These are phyloP conservation scores for Cordia subcordata DNA, from an alignment of 257 asterid genomes.

Conservation along the genomic window DNA sequence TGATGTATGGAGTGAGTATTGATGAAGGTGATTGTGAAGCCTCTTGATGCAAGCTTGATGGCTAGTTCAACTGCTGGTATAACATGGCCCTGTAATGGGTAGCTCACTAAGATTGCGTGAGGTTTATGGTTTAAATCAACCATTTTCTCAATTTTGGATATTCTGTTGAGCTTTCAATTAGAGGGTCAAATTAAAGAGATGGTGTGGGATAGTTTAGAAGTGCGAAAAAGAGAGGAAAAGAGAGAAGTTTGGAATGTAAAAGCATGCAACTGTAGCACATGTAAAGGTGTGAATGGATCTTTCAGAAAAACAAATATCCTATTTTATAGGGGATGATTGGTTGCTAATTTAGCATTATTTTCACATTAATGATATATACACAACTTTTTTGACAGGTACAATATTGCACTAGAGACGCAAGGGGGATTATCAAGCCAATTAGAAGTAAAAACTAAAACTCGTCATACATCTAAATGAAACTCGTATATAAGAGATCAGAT, in stretches of 20 bases:
- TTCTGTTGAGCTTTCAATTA: too few species aligned
- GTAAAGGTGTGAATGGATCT: not conserved
- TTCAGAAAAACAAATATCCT: not conserved
- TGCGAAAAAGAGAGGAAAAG: not conserved
- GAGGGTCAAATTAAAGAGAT: too few species aligned
- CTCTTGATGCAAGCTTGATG: slow-evolving; percentile 36
- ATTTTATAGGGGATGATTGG: not conserved
- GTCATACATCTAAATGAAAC: too few species aligned
- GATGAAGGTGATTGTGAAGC: slow-evolving; percentile 47
- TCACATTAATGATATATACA: not conserved
- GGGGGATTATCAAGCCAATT: too few species aligned
- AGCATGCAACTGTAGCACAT: not conserved
- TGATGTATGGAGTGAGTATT: slow-evolving; percentile 36
- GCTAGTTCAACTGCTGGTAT: slow-evolving; percentile 45
- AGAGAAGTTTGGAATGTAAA: not conserved
- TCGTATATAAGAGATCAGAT: too few species aligned
- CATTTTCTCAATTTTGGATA: slow-evolving; percentile 15
- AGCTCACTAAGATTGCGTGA: slow-evolving; percentile 43
- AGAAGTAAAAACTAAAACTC: too few species aligned
- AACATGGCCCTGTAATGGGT: slow-evolving; percentile 49
- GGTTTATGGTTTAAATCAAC: slow-evolving; percentile 21
- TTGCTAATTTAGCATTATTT: not conserved
- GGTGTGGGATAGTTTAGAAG: not conserved
- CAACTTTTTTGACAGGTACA: too few species aligned
- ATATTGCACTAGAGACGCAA: too few species aligned